A percentile compares a stretch with the other conserved stretches of the same genome.
These are phyloP conservation scores for Phytophthora capsici DNA, from an alignment of 352 stramenopile species.

Conservation along the genomic window DNA sequence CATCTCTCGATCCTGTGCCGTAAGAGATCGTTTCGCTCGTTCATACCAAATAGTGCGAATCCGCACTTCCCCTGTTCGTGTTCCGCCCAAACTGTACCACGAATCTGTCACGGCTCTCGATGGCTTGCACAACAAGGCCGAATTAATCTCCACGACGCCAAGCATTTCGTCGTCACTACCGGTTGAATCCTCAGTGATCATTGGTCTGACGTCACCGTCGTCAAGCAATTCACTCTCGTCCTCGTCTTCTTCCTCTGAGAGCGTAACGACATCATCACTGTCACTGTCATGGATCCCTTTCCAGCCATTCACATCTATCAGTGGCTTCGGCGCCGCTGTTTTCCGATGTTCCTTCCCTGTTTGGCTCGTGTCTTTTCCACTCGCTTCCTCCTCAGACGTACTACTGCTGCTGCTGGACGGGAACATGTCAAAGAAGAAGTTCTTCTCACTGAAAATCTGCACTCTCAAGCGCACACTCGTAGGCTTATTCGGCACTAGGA, in stretches of 20 bases:
- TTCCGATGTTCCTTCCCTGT: conserved; percentile 16
- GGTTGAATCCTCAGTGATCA: conserved; percentile 18
- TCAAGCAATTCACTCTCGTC: conserved; percentile 25
- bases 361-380: neutral
- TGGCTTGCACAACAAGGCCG: conserved; percentile 43
- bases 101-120: conserved; percentile 50
- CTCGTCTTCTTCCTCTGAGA: conserved; percentile 57
- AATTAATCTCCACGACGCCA: conserved; percentile 59
- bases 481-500: conserved; percentile 33
- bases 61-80: conserved; percentile 65
- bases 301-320: conserved; percentile 13
- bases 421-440: conserved; percentile 90
- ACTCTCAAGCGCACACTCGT: conserved; percentile 39
- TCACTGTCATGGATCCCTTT: conserved; percentile 46
- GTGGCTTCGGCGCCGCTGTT: conserved; percentile 9
- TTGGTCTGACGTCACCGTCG: conserved; percentile 25
- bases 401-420: conserved; percentile 33
- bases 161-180: conserved; percentile 51
- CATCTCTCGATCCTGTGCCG: conserved; percentile 34
- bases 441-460: conserved; percentile 75
- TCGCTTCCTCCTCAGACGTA: conserved; percentile 20
- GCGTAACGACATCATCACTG: conserved; percentile 57
- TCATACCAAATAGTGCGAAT: conserved; percentile 65
- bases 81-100: conserved; percentile 65
- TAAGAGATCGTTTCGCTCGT: conserved; percentile 16